Conservation (phyloP, 805 yeast genomes). For the Kuraishia hungarica region DNA sequence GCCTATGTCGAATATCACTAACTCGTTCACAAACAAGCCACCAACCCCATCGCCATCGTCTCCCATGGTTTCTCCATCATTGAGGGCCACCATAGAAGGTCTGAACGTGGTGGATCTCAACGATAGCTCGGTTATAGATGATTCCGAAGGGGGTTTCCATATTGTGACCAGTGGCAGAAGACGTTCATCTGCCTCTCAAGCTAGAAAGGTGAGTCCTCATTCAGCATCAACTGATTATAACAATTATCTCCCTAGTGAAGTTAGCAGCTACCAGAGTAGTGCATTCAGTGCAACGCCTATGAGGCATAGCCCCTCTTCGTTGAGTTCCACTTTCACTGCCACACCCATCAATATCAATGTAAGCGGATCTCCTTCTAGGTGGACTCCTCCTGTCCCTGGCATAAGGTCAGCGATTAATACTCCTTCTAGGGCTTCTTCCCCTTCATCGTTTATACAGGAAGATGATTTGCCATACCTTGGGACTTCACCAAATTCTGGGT, state of each 20-base stretch:
- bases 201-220: neutral
- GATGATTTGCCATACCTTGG: neutral
- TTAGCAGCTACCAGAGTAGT: neutral
- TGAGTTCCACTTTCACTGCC: neutral
- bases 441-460: neutral
- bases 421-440: neutral
- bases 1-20: constrained; percentile 9
- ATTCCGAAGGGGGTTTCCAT: neutral
- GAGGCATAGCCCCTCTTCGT: neutral
- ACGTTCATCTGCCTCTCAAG: neutral
- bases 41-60: neutral
- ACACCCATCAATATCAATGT: neutral
- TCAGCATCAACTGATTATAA: neutral
- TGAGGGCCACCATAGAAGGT: neutral
- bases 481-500: neutral
- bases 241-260: neutral
- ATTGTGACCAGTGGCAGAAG: neutral
- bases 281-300: neutral
- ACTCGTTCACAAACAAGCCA: neutral
- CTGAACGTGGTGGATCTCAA: neutral
- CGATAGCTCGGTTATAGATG: neutral
- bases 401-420: neutral
- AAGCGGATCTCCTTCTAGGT: neutral
- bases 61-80: neutral
- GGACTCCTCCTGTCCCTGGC: neutral